phyloP scores from a whole-genome alignment of 306 rosid genomes.

The Myrica gale region DNA sequence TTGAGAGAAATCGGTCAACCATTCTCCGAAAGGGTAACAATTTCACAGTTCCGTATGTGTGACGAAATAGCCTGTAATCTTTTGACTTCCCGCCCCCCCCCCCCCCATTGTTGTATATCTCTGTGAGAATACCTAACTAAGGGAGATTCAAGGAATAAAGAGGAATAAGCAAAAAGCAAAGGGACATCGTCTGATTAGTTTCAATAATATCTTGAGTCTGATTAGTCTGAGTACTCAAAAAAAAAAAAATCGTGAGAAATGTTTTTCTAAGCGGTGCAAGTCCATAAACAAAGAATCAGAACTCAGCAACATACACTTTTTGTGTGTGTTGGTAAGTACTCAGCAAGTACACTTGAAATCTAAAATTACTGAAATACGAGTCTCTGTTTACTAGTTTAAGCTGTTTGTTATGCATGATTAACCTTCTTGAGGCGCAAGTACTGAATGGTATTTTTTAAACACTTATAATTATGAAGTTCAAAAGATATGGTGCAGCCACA shows the following conservation, averaged over 20 bases:
- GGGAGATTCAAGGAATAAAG: not conserved
- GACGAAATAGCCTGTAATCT: not conserved
- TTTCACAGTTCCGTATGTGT: not conserved
- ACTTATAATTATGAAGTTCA: not conserved
- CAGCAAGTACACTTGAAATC: not conserved
- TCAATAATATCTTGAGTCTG: too few species aligned
- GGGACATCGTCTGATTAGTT: not conserved
- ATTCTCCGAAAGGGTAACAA: not conserved
- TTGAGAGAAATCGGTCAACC: not conserved
- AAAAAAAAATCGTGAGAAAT: not conserved
- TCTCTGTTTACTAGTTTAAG: not conserved
- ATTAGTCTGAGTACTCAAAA: too few species aligned
- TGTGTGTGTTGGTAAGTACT: not conserved
- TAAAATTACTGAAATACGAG: not conserved
- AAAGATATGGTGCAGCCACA: not conserved
- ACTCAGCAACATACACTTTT: not conserved
- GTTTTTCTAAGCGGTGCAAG: not conserved
- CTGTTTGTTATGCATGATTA: not conserved
- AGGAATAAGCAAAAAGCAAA: not conserved
- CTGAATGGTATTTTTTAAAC: not conserved
- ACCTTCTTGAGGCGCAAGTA: not conserved
- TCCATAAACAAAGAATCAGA: not conserved
- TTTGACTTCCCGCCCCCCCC: too few species aligned
- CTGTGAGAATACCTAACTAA: not conserved
- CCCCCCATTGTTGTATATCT: not conserved